Conservation (phyloP, 2,329 filamentous ascomycete genomes). For the Diplodia mutila region DNA sequence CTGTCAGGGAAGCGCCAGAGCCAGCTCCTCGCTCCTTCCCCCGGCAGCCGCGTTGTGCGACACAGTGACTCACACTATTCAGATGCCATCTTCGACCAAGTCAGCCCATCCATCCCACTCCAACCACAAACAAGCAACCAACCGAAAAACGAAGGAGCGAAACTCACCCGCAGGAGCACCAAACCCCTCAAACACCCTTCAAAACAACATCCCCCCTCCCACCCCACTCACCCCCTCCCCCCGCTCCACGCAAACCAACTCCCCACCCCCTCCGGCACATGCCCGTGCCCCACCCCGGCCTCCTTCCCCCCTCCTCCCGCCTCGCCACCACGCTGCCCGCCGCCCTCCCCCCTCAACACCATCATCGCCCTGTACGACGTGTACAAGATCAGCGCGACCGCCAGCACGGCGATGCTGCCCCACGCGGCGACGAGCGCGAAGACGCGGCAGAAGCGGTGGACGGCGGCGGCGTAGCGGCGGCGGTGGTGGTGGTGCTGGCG, state of each 20-base stretch:
- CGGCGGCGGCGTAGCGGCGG: not conserved
- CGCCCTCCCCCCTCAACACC: not conserved
- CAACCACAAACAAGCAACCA: not conserved
- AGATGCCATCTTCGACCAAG: not conserved
- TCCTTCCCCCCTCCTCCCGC: not conserved
- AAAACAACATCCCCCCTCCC: too few species aligned
- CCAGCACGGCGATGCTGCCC: slow-evolving; percentile 12
- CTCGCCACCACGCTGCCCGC: not conserved
- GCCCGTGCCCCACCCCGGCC: not conserved
- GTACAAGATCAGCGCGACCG: slow-evolving; percentile 7
- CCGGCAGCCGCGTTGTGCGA: not conserved
- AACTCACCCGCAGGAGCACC: too few species aligned
- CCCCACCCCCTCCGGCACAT: not conserved
- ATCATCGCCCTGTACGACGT: not conserved
- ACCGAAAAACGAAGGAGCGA: too few species aligned
- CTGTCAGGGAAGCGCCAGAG: not conserved
- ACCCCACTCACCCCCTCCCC: not conserved
- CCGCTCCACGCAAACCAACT: not conserved
- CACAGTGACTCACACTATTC: not conserved
- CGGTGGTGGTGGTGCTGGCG: not conserved
- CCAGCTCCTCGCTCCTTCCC: not conserved
- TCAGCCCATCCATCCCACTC: not conserved
- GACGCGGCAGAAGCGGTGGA: slow-evolving; percentile 13
- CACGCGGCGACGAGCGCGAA: slow-evolving; percentile 11
- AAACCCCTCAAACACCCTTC: too few species aligned